Conservation (phyloP, 1,139 yeast genomes). For the Suhomyces wounanorum region DNA sequence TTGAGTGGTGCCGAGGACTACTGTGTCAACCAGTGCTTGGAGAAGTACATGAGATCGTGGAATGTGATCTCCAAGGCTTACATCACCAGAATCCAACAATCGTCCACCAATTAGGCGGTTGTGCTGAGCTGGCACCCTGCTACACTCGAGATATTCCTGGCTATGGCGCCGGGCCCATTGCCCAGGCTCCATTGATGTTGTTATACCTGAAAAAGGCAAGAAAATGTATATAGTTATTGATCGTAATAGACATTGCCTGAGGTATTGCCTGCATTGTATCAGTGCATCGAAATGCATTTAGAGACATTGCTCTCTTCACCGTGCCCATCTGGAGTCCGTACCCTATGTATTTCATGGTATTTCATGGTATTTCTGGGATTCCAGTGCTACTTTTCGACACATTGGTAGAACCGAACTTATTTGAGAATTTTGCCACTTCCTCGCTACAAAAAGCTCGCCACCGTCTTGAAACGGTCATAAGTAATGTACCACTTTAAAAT, state of each 20-base stretch:
- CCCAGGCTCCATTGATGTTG: neutral
- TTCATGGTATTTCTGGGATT: too few species aligned
- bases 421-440: too few species aligned
- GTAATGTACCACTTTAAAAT: neutral
- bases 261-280: too few species aligned
- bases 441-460: too few species aligned
- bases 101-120: conserved; percentile 6
- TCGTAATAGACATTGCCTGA: neutral
- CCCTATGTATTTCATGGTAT: too few species aligned
- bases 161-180: too few species aligned
- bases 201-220: neutral
- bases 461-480: too few species aligned
- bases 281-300: too few species aligned
- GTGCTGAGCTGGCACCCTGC: neutral
- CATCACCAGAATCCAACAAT: conserved; percentile 64
- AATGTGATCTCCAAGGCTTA: conserved; percentile 77
- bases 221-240: neutral
- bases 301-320: too few species aligned
- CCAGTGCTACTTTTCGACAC: too few species aligned
- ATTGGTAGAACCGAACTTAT: too few species aligned
- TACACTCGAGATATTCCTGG: neutral
- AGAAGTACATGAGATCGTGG: conserved; percentile 92
- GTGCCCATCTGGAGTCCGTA: too few species aligned
- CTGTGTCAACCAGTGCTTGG: conserved; percentile 77
- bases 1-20: conserved; percentile 34